Percentiles rank a stretch among this genome's conserved stretches.
phyloP scores from a whole-genome alignment of 345 rosid genomes.

The Aegle marmelos region DNA sequence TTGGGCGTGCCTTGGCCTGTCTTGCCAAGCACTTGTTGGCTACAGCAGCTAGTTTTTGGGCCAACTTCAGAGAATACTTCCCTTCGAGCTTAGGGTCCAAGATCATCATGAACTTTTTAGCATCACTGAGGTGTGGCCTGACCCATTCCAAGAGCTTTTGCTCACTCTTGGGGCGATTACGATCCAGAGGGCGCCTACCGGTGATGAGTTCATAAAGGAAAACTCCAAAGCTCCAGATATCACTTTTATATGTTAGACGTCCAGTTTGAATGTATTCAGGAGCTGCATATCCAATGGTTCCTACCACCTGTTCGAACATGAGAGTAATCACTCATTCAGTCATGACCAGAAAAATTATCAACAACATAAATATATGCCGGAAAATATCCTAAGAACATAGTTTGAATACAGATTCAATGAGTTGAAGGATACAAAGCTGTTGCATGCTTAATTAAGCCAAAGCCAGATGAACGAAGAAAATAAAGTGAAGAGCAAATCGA shows the following conservation, averaged over 20 bases:
- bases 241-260: constrained; percentile 76
- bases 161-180: constrained; percentile 79
- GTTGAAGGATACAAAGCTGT: not conserved
- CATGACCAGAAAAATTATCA: not conserved
- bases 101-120: constrained; percentile 65
- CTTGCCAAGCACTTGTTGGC: constrained; percentile 76
- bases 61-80: constrained; percentile 57
- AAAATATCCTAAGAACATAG: not conserved
- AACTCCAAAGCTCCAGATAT: constrained; percentile 90
- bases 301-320: constrained; percentile 58
- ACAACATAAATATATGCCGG: not conserved
- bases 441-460: not conserved
- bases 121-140: constrained; percentile 68
- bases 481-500: not conserved
- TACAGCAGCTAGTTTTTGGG: constrained; percentile 67
- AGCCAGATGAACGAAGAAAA: not conserved
- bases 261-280: constrained; percentile 91
- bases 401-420: not conserved
- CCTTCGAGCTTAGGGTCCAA: constrained; percentile 85
- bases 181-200: constrained; percentile 79
- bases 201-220: constrained; percentile 91
- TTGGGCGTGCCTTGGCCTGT: constrained; percentile 67
- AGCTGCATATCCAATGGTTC: constrained; percentile 98
- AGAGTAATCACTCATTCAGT: not conserved
- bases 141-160: constrained; percentile 94